Evolutionary conservation across 345 rosid genomes (phyloP).

Genomic region (Eucalyptus decipiens): DNA sequence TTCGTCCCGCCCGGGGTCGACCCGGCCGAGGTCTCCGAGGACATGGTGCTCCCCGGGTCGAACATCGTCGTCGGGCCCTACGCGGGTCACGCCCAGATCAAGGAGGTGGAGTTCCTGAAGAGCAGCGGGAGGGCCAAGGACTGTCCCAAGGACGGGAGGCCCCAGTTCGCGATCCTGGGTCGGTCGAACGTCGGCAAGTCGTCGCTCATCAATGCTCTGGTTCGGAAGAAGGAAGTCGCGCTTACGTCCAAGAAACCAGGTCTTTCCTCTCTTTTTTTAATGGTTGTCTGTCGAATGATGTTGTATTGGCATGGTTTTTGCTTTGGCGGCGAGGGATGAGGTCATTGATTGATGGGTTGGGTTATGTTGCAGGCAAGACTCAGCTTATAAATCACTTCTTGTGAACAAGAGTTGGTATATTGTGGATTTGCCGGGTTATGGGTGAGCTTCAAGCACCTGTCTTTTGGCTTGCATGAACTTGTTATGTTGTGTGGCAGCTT

Average conservation of each 20-base stretch:
- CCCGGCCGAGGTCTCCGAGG: constrained; percentile 46
- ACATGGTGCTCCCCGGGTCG: constrained; percentile 78
- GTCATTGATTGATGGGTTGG: not conserved
- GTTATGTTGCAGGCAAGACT: constrained; percentile 57
- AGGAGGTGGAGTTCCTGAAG: constrained; percentile 79
- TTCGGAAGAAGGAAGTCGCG: constrained; percentile 80
- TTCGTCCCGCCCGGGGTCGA: constrained; percentile 87
- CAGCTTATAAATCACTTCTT: constrained; percentile 91
- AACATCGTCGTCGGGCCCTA: constrained; percentile 81
- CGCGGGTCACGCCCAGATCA: constrained; percentile 88
- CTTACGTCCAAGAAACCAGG: constrained; percentile 98
- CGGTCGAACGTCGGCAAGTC: constrained; percentile 97
- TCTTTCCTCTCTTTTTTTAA: not conserved
- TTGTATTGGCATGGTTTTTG: not conserved
- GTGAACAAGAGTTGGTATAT: constrained; percentile 94
- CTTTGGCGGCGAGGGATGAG: not conserved
- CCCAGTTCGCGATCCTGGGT: constrained; percentile 85
- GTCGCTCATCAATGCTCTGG: constrained; percentile 80
- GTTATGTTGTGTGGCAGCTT: not conserved
- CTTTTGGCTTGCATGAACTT: not conserved
- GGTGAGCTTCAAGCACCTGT: constrained; percentile 25
- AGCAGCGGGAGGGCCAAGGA: constrained; percentile 84
- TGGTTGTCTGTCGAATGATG: not conserved
- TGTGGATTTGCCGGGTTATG: constrained; percentile 97
- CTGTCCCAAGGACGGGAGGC: constrained; percentile 71